Conservation (phyloP, 371 early-diverging fungal species). For the Mortierella sp. region DNA sequence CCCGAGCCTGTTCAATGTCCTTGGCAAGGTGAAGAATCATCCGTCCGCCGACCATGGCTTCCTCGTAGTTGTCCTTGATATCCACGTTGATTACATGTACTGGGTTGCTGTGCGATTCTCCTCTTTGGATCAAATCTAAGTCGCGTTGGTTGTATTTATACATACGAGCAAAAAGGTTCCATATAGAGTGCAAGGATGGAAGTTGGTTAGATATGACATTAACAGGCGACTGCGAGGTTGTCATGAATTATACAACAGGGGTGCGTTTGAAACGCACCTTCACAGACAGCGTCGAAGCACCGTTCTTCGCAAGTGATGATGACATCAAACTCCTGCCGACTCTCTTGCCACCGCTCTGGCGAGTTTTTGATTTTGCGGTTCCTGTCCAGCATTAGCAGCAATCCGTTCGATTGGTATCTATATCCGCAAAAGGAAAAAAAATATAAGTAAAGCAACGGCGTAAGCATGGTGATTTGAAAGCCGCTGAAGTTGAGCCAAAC, state of each 20-base stretch:
- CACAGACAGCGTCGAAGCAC: conserved; percentile 94
- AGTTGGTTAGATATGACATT: not conserved
- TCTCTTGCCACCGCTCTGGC: conserved; percentile 92
- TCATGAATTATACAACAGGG: not conserved
- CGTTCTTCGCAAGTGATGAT: conserved; percentile 98
- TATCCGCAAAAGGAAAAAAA: not conserved
- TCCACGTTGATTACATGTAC: conserved; percentile 97
- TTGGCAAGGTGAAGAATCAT: conserved; percentile 83
- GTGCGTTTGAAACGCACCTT: conserved; percentile 67
- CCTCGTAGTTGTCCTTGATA: conserved; percentile 94
- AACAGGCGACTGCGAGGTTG: not conserved
- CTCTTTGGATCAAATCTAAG: conserved; percentile 80
- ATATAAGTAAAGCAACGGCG: no score
- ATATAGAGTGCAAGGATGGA: not conserved
- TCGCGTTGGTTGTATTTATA: not conserved
- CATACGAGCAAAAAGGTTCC: not conserved
- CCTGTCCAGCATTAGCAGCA: conserved; percentile 92
- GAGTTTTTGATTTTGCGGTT: conserved; percentile 92
- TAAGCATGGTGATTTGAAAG: not conserved
- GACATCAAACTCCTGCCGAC: conserved; percentile 85
- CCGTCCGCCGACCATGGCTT: conserved; percentile 89
- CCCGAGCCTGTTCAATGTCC: conserved; percentile 76
- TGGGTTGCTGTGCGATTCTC: conserved; percentile 75
- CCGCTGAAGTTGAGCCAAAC: no score
- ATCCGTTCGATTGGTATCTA: conserved; percentile 90